A percentile compares a stretch with the other conserved stretches of the same genome.
Conservation (phyloP, 352 stramenopile species). For the Globisporangium cylindrosporum region DNA sequence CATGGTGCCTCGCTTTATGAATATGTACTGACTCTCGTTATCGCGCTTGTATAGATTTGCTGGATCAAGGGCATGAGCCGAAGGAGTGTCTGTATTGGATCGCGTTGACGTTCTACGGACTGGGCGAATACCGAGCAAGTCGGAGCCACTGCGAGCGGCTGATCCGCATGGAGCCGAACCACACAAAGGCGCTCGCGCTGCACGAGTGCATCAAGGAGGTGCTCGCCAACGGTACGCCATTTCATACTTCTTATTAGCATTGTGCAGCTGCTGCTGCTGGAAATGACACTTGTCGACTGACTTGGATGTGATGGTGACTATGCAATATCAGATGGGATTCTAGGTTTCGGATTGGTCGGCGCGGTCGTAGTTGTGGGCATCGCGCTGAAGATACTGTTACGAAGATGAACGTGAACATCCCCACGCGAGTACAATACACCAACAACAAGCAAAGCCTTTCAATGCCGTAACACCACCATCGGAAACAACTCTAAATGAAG, state of each 20-base stretch:
- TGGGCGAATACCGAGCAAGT: slow-evolving; percentile 71
- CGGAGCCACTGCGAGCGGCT: slow-evolving; percentile 69
- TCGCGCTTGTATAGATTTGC: slow-evolving; percentile 39
- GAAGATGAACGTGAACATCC: slow-evolving; percentile 38
- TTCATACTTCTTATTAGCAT: background rate
- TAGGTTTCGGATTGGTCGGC: slow-evolving; percentile 65
- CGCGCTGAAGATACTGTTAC: slow-evolving; percentile 69
- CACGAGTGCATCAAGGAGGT: slow-evolving; percentile 78
- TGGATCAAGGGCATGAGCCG: slow-evolving; percentile 43
- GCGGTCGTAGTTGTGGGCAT: slow-evolving; percentile 71
- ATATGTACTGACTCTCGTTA: background rate
- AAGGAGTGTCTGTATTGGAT: slow-evolving; percentile 83
- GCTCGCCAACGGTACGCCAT: slow-evolving; percentile 39
- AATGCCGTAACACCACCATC: background rate
- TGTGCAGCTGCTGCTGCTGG: background rate
- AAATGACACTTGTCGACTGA: background rate
- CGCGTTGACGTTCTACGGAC: slow-evolving; percentile 57
- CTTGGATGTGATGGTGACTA: background rate
- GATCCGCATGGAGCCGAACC: slow-evolving; percentile 68
- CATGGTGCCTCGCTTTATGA: background rate
- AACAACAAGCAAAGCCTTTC: background rate
- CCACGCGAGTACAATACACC: background rate
- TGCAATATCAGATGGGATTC: slow-evolving; percentile 44
- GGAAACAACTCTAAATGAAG: background rate
- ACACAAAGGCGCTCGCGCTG: slow-evolving; percentile 69